Evolutionary conservation across 805 yeast genomes (phyloP).

Genomic region (Candida coquimbonensis): DNA sequence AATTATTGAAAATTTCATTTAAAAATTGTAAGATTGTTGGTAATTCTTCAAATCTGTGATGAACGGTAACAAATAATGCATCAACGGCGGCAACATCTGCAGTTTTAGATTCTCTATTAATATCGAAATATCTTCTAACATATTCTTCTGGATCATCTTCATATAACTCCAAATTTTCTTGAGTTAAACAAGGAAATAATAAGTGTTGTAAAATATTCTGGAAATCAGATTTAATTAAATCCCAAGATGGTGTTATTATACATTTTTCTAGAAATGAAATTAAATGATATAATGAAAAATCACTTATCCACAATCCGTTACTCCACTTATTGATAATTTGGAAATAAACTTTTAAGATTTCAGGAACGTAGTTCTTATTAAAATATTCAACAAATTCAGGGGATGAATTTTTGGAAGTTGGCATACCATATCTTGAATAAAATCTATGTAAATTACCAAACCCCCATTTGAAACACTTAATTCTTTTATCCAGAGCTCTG

Average conservation of each 20-base stretch:
- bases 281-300: constrained; percentile 55
- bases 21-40: constrained; percentile 50
- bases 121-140: constrained; percentile 64
- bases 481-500: constrained; percentile 41
- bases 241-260: constrained; percentile 52
- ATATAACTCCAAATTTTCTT: constrained; percentile 63
- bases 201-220: constrained; percentile 61
- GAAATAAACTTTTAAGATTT: constrained; percentile 57
- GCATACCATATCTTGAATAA: constrained; percentile 47
- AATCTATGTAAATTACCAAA: constrained; percentile 69
- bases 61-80: constrained; percentile 56
- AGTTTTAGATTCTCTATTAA: constrained; percentile 52
- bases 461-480: constrained; percentile 84
- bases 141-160: constrained; percentile 88
- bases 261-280: constrained; percentile 60
- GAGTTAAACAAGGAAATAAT: constrained; percentile 69
- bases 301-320: constrained; percentile 53
- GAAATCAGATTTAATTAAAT: constrained; percentile 53
- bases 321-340: constrained; percentile 36
- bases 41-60: constrained; percentile 48
- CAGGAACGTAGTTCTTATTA: constrained; percentile 56
- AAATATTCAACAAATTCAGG: constrained; percentile 53
- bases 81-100: constrained; percentile 80
- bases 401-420: constrained; percentile 28
- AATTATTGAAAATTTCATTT: constrained; percentile 38